Evolutionary conservation across 106 monocot species (phyloP).

Genomic region (Agapanthus africanus): DNA sequence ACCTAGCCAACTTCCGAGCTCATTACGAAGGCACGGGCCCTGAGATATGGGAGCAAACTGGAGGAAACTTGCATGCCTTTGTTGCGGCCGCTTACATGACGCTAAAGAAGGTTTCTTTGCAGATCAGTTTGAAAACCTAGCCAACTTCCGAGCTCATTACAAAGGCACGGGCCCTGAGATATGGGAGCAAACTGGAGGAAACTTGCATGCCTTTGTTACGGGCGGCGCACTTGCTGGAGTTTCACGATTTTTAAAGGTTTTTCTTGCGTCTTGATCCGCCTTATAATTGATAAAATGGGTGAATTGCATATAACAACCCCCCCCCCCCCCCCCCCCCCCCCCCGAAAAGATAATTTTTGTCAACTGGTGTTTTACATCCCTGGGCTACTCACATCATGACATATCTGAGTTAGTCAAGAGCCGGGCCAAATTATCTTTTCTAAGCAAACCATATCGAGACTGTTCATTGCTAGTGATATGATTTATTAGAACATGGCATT

Average conservation of each 20-base stretch:
- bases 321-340: too few species aligned
- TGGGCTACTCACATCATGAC: too few species aligned
- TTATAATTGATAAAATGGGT: too few species aligned
- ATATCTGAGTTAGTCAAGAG: too few species aligned
- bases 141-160: slow-evolving; percentile 87
- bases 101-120: slow-evolving; percentile 78
- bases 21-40: slow-evolving; percentile 92
- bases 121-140: slow-evolving; percentile 96
- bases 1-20: slow-evolving; percentile 85
- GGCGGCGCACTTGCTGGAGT: slow-evolving; percentile 95
- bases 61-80: slow-evolving; percentile 71
- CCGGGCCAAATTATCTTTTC: slow-evolving; percentile 70
- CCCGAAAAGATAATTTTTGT: too few species aligned
- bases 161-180: slow-evolving; percentile 92
- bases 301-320: too few species aligned
- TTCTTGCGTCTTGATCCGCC: too few species aligned
- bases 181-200: slow-evolving; percentile 82
- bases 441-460: too few species aligned
- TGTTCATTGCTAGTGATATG: too few species aligned
- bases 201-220: slow-evolving; percentile 76
- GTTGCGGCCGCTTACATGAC: slow-evolving; percentile 77
- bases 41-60: slow-evolving; percentile 95
- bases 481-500: too few species aligned
- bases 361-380: too few species aligned
- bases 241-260: slow-evolving; percentile 89